A percentile compares a stretch with the other conserved stretches of the same genome.
Evolutionary conservation across 305 asterid species (phyloP).

Genomic region (Solanum hybrid): DNA sequence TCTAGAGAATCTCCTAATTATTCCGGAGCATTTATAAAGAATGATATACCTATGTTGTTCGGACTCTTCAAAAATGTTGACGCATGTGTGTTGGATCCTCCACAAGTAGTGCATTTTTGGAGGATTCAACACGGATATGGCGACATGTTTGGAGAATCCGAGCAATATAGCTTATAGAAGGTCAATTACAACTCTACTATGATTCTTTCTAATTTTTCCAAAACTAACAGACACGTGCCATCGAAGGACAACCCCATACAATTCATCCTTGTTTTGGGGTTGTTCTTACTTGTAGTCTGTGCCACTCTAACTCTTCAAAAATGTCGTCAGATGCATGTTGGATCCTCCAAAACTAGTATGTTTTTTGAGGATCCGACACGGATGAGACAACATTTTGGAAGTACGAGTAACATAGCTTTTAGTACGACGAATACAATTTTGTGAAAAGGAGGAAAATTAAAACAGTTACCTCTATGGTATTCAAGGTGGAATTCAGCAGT

Average conservation of each 20-base stretch:
- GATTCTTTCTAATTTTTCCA: no score
- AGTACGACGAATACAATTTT: background rate
- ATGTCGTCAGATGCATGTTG: background rate
- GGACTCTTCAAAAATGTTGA: background rate
- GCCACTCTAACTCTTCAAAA: background rate
- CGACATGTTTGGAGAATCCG: background rate
- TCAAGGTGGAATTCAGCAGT: conserved; percentile 57
- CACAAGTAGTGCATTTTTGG: background rate
- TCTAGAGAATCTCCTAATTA: background rate
- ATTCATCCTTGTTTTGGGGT: no score
- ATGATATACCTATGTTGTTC: background rate
- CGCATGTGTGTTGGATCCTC: background rate
- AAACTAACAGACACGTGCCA: no score
- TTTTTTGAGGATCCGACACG: background rate
- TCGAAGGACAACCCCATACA: no score
- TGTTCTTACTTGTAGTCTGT: background rate
- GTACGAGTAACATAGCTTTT: background rate
- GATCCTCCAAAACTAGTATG: background rate
- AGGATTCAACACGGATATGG: background rate
- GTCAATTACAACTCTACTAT: background rate
- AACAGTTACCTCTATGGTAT: conserved; percentile 49
- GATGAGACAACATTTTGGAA: background rate
- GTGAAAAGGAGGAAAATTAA: background rate
- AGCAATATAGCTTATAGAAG: background rate
- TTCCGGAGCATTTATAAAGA: background rate